A percentile compares a stretch with the other conserved stretches of the same genome.
Conservation (phyloP, 2,329 filamentous ascomycete genomes). For the Fusarium bulbicola region DNA sequence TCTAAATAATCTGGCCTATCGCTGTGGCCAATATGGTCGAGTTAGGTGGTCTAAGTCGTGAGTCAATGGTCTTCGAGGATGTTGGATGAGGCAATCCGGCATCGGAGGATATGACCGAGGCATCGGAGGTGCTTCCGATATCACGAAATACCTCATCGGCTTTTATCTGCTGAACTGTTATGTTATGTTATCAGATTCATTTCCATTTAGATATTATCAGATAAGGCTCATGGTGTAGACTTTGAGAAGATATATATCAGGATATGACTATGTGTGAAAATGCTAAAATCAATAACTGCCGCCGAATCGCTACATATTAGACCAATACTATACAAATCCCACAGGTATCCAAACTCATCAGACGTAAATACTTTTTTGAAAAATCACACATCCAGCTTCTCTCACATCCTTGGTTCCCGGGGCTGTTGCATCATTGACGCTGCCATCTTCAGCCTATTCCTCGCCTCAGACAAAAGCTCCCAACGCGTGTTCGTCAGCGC, state of each 20-base stretch:
- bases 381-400: not conserved
- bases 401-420: slow-evolving; percentile 31
- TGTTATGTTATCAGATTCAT: not conserved
- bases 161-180: not conserved
- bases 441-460: slow-evolving; percentile 39
- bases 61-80: not conserved
- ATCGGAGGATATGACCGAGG: slow-evolving; percentile 17
- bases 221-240: too few relatives aligned
- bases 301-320: not conserved
- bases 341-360: slow-evolving; percentile 9
- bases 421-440: slow-evolving; percentile 42
- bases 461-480: slow-evolving; percentile 41
- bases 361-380: not conserved
- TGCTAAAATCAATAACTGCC: not conserved
- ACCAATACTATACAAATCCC: not conserved
- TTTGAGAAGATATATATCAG: not conserved
- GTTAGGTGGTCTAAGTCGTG: not conserved
- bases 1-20: not conserved
- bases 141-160: not conserved
- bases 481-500: slow-evolving; percentile 38
- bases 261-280: not conserved
- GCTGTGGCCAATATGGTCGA: too few relatives aligned
- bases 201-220: not conserved
- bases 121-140: slow-evolving; percentile 14
- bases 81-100: not conserved